These are phyloP conservation scores for Phialophora tarda DNA, from an alignment of 2,329 filamentous ascomycete genomes.

Conservation along the genomic window DNA sequence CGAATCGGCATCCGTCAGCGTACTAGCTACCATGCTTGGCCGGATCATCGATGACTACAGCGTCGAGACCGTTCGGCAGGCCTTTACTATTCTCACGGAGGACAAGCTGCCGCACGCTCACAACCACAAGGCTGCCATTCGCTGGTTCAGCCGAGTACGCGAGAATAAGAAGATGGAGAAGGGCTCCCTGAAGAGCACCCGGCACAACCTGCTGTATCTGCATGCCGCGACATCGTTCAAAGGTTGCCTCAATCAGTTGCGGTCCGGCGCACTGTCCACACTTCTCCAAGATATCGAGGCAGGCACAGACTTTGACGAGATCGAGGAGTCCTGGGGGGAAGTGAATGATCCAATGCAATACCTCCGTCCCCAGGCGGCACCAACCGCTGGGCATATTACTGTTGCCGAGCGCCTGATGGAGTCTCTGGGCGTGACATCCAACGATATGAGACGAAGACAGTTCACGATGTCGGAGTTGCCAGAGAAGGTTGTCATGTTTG, in stretches of 20 bases:
- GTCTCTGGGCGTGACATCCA: not conserved
- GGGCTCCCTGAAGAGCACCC: not conserved
- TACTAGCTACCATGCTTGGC: not conserved
- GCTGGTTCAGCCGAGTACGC: not conserved
- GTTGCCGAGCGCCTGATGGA: constrained; percentile 5
- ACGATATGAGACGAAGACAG: constrained; percentile 4
- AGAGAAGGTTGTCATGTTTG: not conserved
- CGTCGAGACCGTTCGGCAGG: constrained; percentile 1
- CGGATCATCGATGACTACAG: constrained; percentile 1
- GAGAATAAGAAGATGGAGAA: not conserved
- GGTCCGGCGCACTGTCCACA: not conserved
- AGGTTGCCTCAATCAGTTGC: constrained; percentile 3
- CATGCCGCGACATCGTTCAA: not conserved
- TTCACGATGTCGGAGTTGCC: not conserved
- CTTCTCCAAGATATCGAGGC: not conserved
- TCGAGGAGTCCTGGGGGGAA: not conserved
- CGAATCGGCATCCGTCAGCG: not conserved
- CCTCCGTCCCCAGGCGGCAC: constrained; percentile 3
- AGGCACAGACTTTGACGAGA: not conserved
- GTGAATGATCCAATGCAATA: not conserved
- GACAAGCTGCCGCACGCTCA: constrained; percentile 5
- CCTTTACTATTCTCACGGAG: not conserved
- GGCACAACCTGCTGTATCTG: not conserved
- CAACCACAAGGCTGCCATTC: constrained; percentile 7
- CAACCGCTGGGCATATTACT: not conserved